phyloP scores from a whole-genome alignment of 2,329 filamentous ascomycete species.

The Dothiorella sarmentorum region DNA sequence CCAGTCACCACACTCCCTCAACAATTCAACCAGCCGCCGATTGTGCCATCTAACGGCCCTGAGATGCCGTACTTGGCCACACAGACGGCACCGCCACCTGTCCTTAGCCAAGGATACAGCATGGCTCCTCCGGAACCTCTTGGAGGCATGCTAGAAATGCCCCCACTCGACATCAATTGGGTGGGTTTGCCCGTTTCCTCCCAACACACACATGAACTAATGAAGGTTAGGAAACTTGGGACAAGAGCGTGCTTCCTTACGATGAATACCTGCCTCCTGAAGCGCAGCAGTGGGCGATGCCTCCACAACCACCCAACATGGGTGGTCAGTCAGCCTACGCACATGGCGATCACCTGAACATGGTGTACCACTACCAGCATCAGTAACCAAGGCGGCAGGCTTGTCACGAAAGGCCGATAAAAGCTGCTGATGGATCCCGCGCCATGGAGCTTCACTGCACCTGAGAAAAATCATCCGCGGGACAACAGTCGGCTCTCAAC shows the following conservation, averaged over 20 bases:
- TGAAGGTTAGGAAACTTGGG: constrained; percentile 6
- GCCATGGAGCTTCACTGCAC: no score
- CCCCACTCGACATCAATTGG: constrained; percentile 18
- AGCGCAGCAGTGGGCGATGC: constrained; percentile 7
- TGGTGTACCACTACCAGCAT: constrained; percentile 7
- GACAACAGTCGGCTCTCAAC: no score
- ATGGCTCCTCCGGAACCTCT: not conserved
- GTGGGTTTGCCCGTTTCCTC: not conserved
- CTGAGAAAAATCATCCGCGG: no score
- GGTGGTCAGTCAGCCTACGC: not conserved
- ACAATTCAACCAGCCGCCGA: not conserved
- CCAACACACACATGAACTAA: not conserved
- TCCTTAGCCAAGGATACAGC: not conserved
- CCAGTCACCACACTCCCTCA: not conserved
- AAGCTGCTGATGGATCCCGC: no score
- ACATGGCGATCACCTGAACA: not conserved
- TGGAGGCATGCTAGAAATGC: constrained; percentile 15
- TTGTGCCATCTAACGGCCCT: constrained; percentile 4
- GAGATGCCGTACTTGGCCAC: constrained; percentile 1
- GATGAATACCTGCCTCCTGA: constrained; percentile 11
- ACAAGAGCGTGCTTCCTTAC: constrained; percentile 12
- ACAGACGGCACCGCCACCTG: not conserved
- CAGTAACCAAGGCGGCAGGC: not conserved
- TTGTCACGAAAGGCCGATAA: not conserved
- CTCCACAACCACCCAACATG: not conserved